Evolutionary conservation across 106 monocot species (phyloP).

Genomic region (Amphibolis antarctica): DNA sequence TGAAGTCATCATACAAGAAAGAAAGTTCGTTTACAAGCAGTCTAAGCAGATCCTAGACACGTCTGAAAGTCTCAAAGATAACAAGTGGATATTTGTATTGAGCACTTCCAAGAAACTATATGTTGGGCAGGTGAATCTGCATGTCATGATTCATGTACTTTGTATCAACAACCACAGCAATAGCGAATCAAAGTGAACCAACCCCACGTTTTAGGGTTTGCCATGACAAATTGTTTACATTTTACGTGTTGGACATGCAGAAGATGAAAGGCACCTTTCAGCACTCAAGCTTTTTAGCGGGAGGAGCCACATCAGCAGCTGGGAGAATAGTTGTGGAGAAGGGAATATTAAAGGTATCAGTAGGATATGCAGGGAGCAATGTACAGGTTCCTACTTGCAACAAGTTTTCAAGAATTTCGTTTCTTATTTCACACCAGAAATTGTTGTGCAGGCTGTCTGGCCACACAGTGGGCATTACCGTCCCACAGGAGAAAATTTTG

Average conservation of each 20-base stretch:
- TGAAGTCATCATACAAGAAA: slow-evolving; percentile 59
- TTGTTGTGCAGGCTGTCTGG: slow-evolving; percentile 28
- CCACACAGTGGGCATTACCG: slow-evolving; percentile 46
- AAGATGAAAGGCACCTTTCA: slow-evolving; percentile 83
- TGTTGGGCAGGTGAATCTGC: slow-evolving; percentile 52
- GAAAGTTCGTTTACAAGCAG: slow-evolving; percentile 48
- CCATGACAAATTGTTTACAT: background rate
- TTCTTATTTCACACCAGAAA: background rate
- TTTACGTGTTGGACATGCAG: slow-evolving; percentile 28
- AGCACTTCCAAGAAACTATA: slow-evolving; percentile 71
- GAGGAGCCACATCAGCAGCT: slow-evolving; percentile 86
- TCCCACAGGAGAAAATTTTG: slow-evolving; percentile 41
- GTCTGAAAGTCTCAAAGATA: slow-evolving; percentile 19
- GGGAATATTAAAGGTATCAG: slow-evolving; percentile 61
- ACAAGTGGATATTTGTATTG: slow-evolving; percentile 87
- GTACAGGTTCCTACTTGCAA: background rate
- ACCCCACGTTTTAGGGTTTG: background rate
- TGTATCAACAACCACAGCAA: background rate
- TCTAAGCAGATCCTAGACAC: slow-evolving; percentile 40
- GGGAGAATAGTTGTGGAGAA: slow-evolving; percentile 68
- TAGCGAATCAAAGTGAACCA: no score
- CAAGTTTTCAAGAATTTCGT: background rate
- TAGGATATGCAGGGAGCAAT: no score
- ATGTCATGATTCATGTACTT: background rate
- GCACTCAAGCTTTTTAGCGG: slow-evolving; percentile 94